phyloP scores from a whole-genome alignment of 345 rosid genomes.

The Xanthoceras sorbifolium region DNA sequence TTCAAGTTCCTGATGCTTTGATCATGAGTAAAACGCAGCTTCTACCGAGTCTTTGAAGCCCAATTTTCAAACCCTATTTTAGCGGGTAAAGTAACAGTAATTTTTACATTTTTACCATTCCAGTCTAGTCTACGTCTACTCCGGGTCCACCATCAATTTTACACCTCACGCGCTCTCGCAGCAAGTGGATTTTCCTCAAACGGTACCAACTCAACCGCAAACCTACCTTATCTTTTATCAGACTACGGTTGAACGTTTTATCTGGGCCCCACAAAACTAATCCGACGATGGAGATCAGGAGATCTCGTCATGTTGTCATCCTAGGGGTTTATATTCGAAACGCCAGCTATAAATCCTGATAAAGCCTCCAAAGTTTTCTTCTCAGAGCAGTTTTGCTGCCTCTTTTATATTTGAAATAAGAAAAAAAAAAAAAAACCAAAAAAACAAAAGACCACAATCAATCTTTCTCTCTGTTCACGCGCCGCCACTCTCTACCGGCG shows the following conservation, averaged over 20 bases:
- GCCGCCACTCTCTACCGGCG: conserved; percentile 61
- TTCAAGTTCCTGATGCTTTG: background rate
- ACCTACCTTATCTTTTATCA: conserved; percentile 1
- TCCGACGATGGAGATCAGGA: conserved; percentile 35
- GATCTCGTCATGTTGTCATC: conserved; percentile 16
- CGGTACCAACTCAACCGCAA: background rate
- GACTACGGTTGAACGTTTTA: background rate
- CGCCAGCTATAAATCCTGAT: conserved; percentile 4
- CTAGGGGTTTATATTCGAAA: conserved; percentile 30
- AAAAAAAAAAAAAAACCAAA: background rate
- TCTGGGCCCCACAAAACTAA: conserved; percentile 23
- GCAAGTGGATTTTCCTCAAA: background rate
- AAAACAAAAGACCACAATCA: background rate
- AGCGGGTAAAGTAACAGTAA: background rate
- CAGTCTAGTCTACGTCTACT: background rate
- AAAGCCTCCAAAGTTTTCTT: background rate
- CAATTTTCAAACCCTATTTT: background rate
- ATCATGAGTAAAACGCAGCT: too few species aligned
- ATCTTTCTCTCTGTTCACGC: conserved; percentile 29
- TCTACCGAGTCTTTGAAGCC: too few species aligned
- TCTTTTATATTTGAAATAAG: background rate
- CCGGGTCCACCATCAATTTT: background rate
- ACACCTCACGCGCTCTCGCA: background rate
- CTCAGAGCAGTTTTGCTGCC: conserved; percentile 26
- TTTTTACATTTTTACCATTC: background rate